Percentiles rank a stretch among this genome's conserved stretches.
Conservation (phyloP, 2,329 filamentous ascomycete genomes). For the Beauveria medogensis region DNA sequence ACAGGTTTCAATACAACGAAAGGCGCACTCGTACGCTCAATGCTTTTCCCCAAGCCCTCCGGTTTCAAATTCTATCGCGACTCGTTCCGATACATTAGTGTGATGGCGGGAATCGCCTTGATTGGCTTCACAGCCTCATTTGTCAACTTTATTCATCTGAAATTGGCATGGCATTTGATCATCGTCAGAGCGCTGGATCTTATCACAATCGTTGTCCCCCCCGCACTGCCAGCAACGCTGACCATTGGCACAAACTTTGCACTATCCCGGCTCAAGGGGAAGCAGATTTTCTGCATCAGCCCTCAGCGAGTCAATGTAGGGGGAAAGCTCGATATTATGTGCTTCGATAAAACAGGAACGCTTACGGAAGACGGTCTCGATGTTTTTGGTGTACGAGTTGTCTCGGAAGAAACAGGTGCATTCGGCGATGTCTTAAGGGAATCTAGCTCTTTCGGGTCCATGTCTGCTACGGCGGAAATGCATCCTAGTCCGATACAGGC, state of each 20-base stretch:
- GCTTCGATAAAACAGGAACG: constrained; percentile 98
- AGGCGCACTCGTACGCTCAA: constrained; percentile 87
- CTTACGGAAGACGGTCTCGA: constrained; percentile 94
- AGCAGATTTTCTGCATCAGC: constrained; percentile 95
- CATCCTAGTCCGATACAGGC: constrained; percentile 39
- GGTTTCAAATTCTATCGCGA: constrained; percentile 98
- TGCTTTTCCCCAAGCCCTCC: constrained; percentile 97
- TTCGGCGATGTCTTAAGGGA: constrained; percentile 73
- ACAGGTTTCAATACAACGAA: constrained; percentile 98
- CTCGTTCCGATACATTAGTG: constrained; percentile 94
- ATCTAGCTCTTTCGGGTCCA: constrained; percentile 48
- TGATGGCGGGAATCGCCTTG: constrained; percentile 82
- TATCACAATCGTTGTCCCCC: constrained; percentile 95
- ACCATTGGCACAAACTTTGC: constrained; percentile 97
- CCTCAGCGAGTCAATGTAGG: constrained; percentile 95
- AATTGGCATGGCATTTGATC: constrained; percentile 81
- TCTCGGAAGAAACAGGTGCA: constrained; percentile 49
- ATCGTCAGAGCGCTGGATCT: constrained; percentile 86
- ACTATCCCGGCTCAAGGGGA: constrained; percentile 72
- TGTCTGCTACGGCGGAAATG: constrained; percentile 15
- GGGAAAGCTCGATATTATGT: constrained; percentile 91
- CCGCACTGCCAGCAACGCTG: constrained; percentile 85
- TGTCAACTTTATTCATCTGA: constrained; percentile 82
- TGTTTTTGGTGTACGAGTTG: constrained; percentile 79
- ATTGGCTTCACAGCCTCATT: constrained; percentile 87